These are phyloP conservation scores for Hortiboletus campestris DNA, from an alignment of 768 basidiomycete species.

Conservation along the genomic window DNA sequence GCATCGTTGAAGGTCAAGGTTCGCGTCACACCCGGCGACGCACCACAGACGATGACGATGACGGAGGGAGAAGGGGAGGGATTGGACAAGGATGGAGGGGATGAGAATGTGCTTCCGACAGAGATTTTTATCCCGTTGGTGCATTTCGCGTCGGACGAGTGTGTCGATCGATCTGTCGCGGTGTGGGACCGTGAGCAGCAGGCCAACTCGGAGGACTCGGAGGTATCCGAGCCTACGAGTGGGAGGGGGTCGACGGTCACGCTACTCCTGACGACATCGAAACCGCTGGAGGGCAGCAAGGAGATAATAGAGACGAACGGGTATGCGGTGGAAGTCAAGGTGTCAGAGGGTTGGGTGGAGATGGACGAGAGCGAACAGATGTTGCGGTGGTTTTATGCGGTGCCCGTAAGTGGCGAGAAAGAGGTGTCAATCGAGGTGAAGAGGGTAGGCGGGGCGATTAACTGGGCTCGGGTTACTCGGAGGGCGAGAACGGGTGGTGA, in stretches of 20 bases:
- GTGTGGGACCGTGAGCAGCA: not conserved
- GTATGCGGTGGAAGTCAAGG: constrained; percentile 43
- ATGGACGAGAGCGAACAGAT: constrained; percentile 48
- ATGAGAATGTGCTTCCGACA: constrained; percentile 52
- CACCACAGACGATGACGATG: constrained; percentile 12
- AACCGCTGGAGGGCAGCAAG: not conserved
- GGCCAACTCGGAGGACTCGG: not conserved
- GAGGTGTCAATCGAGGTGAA: constrained; percentile 42
- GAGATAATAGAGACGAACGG: constrained; percentile 16
- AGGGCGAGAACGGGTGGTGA: not conserved
- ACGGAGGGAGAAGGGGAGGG: not conserved
- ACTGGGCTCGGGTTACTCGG: constrained; percentile 9
- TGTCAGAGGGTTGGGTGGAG: constrained; percentile 47
- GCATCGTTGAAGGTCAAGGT: constrained; percentile 71
- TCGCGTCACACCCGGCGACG: constrained; percentile 59
- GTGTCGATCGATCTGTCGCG: constrained; percentile 23
- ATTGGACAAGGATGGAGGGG: constrained; percentile 13
- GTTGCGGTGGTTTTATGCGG: constrained; percentile 50
- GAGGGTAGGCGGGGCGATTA: constrained; percentile 42
- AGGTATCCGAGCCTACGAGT: not conserved
- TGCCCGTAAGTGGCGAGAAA: constrained; percentile 27
- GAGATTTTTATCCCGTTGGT: constrained; percentile 91
- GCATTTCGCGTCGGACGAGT: constrained; percentile 66
- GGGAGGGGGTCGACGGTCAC: constrained; percentile 17
- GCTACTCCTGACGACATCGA: constrained; percentile 4